Evolutionary conservation across 139 green algal genomes (phyloP).

Genomic region (Micromonas pusilla): DNA sequence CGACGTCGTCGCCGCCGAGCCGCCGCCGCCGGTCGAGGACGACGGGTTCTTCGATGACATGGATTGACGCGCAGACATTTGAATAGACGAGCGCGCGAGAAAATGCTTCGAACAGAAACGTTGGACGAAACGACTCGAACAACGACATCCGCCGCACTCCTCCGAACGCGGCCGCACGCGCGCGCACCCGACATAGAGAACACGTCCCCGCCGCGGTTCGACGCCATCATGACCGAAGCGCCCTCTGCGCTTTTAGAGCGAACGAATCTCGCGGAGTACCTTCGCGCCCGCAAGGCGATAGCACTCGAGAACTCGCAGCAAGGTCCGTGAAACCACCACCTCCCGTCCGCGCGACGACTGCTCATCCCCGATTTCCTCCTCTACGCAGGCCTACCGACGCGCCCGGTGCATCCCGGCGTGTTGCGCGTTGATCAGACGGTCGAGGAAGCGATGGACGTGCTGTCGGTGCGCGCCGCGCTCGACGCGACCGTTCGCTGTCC

Average conservation of each 20-base stretch:
- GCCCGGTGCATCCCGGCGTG: neutral
- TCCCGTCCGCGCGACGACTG: neutral
- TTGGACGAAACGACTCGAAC: too few species aligned
- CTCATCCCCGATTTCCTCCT: too few species aligned
- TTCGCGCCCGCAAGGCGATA: neutral
- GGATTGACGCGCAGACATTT: too few species aligned
- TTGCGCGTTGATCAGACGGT: neutral
- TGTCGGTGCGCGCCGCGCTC: too few species aligned
- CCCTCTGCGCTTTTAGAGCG: neutral
- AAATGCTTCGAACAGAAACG: too few species aligned
- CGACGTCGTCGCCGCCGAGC: too few species aligned
- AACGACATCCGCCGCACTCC: too few species aligned
- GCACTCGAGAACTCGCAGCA: neutral
- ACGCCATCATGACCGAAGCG: slow-evolving; percentile 3
- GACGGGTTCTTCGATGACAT: neutral
- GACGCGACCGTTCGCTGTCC: too few species aligned
- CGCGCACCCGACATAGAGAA: too few species aligned
- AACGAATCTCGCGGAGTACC: neutral
- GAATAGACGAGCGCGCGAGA: too few species aligned
- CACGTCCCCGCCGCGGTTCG: too few species aligned
- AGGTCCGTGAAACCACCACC: neutral
- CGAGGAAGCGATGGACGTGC: neutral
- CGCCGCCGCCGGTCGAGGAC: neutral
- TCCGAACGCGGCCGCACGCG: too few species aligned
- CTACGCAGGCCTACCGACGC: neutral